A percentile compares a stretch with the other conserved stretches of the same genome.
phyloP scores from a whole-genome alignment of 768 basidiomycete genomes.

The Stropharia rugosoannulata region DNA sequence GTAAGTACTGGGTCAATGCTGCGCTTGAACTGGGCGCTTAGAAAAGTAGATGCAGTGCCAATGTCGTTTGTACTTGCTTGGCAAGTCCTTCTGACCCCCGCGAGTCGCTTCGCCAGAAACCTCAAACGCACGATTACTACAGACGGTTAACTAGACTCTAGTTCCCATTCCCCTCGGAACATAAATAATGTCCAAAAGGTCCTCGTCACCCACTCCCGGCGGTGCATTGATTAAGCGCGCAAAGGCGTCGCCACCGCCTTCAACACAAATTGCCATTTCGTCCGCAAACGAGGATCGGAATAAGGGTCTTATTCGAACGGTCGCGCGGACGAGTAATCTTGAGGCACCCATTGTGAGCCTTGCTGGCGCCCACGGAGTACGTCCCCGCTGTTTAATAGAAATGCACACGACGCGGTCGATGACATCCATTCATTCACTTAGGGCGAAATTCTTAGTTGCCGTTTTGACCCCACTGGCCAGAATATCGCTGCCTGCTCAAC shows the following conservation, averaged over 20 bases:
- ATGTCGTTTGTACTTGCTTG: neutral
- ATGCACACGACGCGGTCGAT: neutral
- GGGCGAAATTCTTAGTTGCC: conserved; percentile 82
- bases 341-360: conserved; percentile 94
- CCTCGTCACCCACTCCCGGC: conserved; percentile 52
- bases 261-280: conserved; percentile 76
- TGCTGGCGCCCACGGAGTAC: conserved; percentile 81
- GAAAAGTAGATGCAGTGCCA: no score
- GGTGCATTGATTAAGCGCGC: conserved; percentile 67
- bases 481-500: conserved; percentile 91
- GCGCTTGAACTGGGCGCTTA: no score
- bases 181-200: conserved; percentile 69
- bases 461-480: conserved; percentile 93
- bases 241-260: conserved; percentile 45
- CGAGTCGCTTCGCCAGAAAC: neutral
- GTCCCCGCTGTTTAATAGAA: conserved; percentile 20
- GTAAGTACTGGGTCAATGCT: no score
- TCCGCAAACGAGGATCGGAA: conserved; percentile 69
- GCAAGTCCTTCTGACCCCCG: neutral
- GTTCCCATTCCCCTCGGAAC: neutral
- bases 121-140: neutral
- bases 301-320: conserved; percentile 79
- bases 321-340: conserved; percentile 90
- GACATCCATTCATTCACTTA: conserved; percentile 3
- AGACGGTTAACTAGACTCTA: neutral